phyloP scores from a whole-genome alignment of 371 early-diverging fungal species.

The Lichtheimia hyalospora region DNA sequence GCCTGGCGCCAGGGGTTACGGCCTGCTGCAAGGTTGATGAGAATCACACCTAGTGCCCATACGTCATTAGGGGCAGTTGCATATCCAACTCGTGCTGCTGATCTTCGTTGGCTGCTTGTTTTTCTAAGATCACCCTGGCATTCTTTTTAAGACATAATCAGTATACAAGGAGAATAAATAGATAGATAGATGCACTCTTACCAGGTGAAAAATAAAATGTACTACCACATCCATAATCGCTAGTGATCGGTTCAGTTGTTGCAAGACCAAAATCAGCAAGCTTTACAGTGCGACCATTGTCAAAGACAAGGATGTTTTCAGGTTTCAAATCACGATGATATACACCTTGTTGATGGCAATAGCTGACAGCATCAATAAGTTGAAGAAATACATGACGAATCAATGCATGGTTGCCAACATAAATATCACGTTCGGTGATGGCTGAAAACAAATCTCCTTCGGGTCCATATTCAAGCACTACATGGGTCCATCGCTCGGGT shows the following conservation, averaged over 20 bases:
- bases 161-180: too few species aligned
- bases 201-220: conserved; percentile 92
- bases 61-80: conserved; percentile 80
- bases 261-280: conserved; percentile 95
- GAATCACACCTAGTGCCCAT: conserved; percentile 83
- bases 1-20: conserved; percentile 85
- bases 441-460: conserved; percentile 72
- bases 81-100: conserved; percentile 35
- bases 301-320: conserved; percentile 63
- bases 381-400: conserved; percentile 62
- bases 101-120: conserved; percentile 18
- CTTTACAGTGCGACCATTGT: conserved; percentile 59
- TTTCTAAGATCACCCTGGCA: conserved; percentile 67
- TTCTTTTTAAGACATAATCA: conserved; percentile 43
- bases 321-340: conserved; percentile 80
- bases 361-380: conserved; percentile 57
- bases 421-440: conserved; percentile 59
- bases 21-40: conserved; percentile 75
- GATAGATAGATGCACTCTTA: conserved; percentile 8
- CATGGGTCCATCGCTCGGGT: conserved; percentile 55
- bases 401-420: conserved; percentile 46
- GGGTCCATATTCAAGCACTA: conserved; percentile 71
- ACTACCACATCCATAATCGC: conserved; percentile 89
- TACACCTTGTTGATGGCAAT: conserved; percentile 58
- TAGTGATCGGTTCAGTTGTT: conserved; percentile 70